Base-by-base conservation (phyloP, 2,329 filamentous ascomycete species). In the Dothideomycetes sp. region DNA sequence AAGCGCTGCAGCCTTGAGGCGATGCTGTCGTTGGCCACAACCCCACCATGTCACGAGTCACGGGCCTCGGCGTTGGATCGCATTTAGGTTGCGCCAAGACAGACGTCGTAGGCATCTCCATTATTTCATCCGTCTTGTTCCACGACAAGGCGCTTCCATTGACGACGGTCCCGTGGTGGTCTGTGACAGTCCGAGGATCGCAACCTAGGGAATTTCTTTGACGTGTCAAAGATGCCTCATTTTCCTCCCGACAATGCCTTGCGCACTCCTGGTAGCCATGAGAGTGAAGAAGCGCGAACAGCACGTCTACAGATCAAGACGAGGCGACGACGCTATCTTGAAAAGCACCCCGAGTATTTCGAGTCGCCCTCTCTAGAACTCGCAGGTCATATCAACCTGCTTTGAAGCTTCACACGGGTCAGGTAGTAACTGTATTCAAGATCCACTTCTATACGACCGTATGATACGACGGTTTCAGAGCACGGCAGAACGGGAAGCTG, bases 371-470 rank as follows among this genome's bases (percentile, higher is more conserved):
- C 70, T 40, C 72, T 80, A 44, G 77, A 81, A 59, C 68, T 79
- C 49, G 75, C 73, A 57, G 72, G 71, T 74, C 31, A 47, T 47
- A 31, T 11, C 38, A 11, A n/a, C 22, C 22, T 7, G 24, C 34
- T 19, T 5, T 29, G 36, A 36, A 34, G 39, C 34, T 19, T 12
- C 33, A 33, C 18, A 27, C 35, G 19, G 15, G 4, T 31, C n/a
- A 39, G 34, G 29, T 27, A 12, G 7, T 12, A 27, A 27, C 22
- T 27, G 7, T 27, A 27, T 27, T 7, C 22, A n/a, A 71, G 84
- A 91, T 60, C 85, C 86, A 1, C 65, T 89, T 7, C 72, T 93
- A 22, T 94, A 94, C 65, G 84, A 93, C 58, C 73, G 76, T 38
- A 70, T 93, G 17, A 74, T 94, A 44, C 77, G 84, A 38, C 77